Conservation (phyloP, 495 filamentous ascomycete species). For the Penicillium parvum region DNA sequence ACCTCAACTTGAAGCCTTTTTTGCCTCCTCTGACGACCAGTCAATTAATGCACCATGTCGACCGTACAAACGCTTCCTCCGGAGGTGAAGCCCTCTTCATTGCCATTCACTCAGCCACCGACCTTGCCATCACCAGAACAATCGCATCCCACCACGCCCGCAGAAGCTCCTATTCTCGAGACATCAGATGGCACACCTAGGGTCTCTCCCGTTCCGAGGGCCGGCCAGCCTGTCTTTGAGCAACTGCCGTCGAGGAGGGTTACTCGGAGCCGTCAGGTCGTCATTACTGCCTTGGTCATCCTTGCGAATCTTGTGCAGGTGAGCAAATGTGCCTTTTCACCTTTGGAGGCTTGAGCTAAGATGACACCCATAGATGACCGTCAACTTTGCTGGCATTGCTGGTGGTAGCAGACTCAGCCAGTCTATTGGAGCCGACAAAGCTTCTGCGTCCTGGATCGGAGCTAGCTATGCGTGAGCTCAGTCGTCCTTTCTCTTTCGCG, state of each 20-base stretch:
- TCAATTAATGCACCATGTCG: no score
- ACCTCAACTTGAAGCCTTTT: no score
- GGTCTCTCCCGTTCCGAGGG: background rate
- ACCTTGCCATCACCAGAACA: background rate
- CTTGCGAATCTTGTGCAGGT: conserved; percentile 31
- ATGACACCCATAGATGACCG: conserved; percentile 22
- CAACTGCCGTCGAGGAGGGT: conserved; percentile 9
- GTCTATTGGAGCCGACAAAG: conserved; percentile 16
- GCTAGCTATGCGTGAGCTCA: conserved; percentile 28
- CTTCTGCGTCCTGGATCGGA: conserved; percentile 29
- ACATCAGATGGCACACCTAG: background rate
- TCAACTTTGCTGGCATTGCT: conserved; percentile 29
- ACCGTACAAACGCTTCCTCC: no score
- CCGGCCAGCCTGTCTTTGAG: conserved; percentile 22
- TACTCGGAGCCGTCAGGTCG: conserved; percentile 16
- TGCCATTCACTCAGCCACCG: no score
- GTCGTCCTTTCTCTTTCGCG: background rate
- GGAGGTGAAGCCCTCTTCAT: no score
- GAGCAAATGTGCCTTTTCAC: background rate
- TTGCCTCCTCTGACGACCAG: no score
- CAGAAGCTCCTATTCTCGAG: background rate
- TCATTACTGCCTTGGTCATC: conserved; percentile 20
- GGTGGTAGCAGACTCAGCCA: conserved; percentile 26
- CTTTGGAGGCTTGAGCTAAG: background rate
- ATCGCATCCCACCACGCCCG: background rate